Evolutionary conservation across 2,329 filamentous ascomycete species (phyloP), one percentile per base, ranked within the genome.

Genomic region (Neopestalotiopsis rosae): DNA sequence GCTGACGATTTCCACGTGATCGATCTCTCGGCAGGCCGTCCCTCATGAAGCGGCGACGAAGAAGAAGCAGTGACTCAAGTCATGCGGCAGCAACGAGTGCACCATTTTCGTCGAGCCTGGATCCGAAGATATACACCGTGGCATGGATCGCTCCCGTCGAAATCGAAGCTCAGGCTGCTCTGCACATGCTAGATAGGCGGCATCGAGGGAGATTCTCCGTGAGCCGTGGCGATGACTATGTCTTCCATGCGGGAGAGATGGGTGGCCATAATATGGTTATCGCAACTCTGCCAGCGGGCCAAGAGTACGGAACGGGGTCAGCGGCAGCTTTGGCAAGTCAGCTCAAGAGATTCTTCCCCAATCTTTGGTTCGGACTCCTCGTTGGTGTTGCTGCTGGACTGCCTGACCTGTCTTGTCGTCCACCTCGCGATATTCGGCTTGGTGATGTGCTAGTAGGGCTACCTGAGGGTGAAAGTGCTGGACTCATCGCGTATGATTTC

Each of bases 101-200:
- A 7, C 5, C 5, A 4, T 17, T 17, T 1, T 0, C 45, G 4
- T 20, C 17, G 1, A n/a, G 20, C 2, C 34, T 72, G 5, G 24
- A 65, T 58, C 70, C 71, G 5, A 56, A 69, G 58, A 45, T 68
- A 2, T 82, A 83, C 38, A 78, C 74, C 0, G 74, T 83, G 1
- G 78, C 74, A 67, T 82, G 79, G 80, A 77, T 83, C 28, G 78
- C 80, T 0, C 80, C 79, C 0, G 74, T 81, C 0, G 73, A 77
- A 28, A 80, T 83, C 7, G 79, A 83, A 69, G 79, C 77, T 5
- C 71, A 63, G 56, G 79, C 79, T 38, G 81, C 81, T 10, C 61
- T 77, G 32, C 69, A 74, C 32, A 73, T 82, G 73, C 45, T 56
- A n/a, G 79, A 82, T 13, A 67, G 76, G 0, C 52, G 57, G 24